Base-by-base conservation (phyloP, 495 filamentous ascomycete genomes). In the Sporormia fimetaria region DNA sequence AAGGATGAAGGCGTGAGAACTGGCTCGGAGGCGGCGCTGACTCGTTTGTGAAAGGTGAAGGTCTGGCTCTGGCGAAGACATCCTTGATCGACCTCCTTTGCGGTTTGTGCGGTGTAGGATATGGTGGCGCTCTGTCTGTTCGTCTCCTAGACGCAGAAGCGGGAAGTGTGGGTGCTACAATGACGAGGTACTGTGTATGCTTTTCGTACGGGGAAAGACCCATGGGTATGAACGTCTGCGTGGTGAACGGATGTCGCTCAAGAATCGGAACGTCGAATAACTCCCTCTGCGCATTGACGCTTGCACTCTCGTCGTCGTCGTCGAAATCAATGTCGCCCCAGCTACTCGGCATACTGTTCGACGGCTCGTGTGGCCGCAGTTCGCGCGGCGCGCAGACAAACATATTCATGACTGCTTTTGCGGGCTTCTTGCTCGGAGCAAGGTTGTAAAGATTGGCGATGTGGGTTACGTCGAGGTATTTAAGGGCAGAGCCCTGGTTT, bases 161-260 rank as follows among this genome's bases (percentile, higher is more conserved):
- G 2, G 61, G 56, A 2, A 67, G 52, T 3, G 64, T 83, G 0
- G 87, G 90, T 11, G 92, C 90, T 16, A 98, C 90, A 35, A 95
- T 76, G 33, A 98, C 84, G n/a, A 98, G 69, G 53, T 81, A 92
- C 14, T 67, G 61, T 23, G 69, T 63, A 7, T 44, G 41, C 9
- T 27, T 25, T 16, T 64, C 51, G 2, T 44, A 22, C 0, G 20
- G 49, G 17, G 66, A 63, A 8, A 81, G 57, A 39, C 76, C 76
- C 12, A 94, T 64, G 0, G 90, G 90, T 26, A 83, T 72, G 60
- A 98, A 96, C 0, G 86, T 92, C 59, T 98, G 90, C 17, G 81
- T 80, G 12, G 90, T 94, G 63, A 74, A 95, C 0, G 90, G 92
- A 57, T 98, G 90, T 16, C 92, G 77, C 59, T 98, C 90, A 27